These are phyloP conservation scores for Gossypium stocksii DNA, from an alignment of 345 rosid genomes.

Conservation along the genomic window DNA sequence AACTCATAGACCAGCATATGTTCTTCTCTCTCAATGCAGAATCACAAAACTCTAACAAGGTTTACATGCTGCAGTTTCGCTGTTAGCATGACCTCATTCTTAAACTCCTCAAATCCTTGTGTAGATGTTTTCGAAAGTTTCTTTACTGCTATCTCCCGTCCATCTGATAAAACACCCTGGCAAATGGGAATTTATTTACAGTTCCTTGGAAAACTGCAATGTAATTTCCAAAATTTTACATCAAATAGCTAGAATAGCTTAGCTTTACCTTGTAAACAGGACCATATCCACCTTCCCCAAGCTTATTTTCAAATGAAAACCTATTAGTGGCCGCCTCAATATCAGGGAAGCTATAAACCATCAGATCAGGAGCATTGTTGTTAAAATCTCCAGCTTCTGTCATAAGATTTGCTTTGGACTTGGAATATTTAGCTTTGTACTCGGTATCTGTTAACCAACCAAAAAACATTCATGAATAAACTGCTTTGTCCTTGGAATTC, in stretches of 20 bases:
- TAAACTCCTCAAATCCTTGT: slow-evolving; percentile 18
- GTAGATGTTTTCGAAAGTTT: slow-evolving; percentile 20
- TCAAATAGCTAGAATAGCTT: too few relatives aligned
- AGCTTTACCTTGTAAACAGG: slow-evolving; percentile 11
- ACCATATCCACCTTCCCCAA: slow-evolving; percentile 25
- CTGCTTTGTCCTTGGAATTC: too few relatives aligned
- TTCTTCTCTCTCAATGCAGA: slow-evolving; percentile 13
- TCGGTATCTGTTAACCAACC: background rate
- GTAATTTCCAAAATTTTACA: background rate
- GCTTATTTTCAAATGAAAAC: slow-evolving; percentile 16
- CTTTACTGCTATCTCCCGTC: slow-evolving; percentile 22
- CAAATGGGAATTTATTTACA: background rate
- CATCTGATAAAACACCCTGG: slow-evolving; percentile 13
- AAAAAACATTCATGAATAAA: background rate
- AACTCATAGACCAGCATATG: slow-evolving; percentile 15
- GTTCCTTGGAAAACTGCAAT: background rate
- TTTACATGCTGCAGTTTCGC: slow-evolving; percentile 22
- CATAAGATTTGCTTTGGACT: background rate
- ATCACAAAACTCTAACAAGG: slow-evolving; percentile 16
- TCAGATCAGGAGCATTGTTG: background rate
- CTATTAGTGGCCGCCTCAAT: slow-evolving; percentile 8
- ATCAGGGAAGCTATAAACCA: slow-evolving; percentile 3
- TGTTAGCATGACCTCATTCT: slow-evolving; percentile 25
- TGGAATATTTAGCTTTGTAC: background rate
- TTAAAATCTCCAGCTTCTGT: slow-evolving; percentile 6